A percentile compares a stretch with the other conserved stretches of the same genome.
phyloP scores from a whole-genome alignment of 2,329 filamentous ascomycete genomes.

The Xylaria arbuscula region DNA sequence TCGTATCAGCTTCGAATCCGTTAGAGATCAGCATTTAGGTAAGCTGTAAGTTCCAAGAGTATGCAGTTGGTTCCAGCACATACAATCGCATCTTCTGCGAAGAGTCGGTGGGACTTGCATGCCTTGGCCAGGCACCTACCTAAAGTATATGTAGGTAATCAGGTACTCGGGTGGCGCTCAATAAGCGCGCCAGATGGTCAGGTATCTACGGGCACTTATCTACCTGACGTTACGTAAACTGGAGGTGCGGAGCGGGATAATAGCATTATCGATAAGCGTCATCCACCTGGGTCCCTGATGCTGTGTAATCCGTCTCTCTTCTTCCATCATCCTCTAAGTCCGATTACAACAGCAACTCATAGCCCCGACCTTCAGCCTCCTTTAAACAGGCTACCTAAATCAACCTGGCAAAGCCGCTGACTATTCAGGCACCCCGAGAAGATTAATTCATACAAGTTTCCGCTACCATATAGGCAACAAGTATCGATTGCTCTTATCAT shows the following conservation, averaged over 20 bases:
- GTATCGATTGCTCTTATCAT: neutral
- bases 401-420: neutral
- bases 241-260: neutral
- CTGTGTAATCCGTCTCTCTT: constrained; percentile 36
- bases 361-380: constrained; percentile 5
- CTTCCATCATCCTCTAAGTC: constrained; percentile 40
- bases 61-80: too few species aligned
- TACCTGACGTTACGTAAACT: neutral
- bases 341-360: constrained; percentile 19
- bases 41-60: too few species aligned
- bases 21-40: too few species aligned
- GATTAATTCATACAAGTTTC: neutral
- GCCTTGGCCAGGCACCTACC: too few species aligned
- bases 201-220: neutral
- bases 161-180: neutral
- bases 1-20: too few species aligned
- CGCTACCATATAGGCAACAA: neutral
- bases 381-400: neutral
- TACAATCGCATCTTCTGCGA: too few species aligned
- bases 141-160: neutral
- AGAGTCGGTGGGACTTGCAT: too few species aligned
- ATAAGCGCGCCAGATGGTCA: neutral
- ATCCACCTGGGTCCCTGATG: constrained; percentile 23
- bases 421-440: neutral
- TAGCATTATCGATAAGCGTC: constrained; percentile 32